Evolutionary conservation across 1,139 yeast genomes (phyloP).

Genomic region (Diutina rugosa): DNA sequence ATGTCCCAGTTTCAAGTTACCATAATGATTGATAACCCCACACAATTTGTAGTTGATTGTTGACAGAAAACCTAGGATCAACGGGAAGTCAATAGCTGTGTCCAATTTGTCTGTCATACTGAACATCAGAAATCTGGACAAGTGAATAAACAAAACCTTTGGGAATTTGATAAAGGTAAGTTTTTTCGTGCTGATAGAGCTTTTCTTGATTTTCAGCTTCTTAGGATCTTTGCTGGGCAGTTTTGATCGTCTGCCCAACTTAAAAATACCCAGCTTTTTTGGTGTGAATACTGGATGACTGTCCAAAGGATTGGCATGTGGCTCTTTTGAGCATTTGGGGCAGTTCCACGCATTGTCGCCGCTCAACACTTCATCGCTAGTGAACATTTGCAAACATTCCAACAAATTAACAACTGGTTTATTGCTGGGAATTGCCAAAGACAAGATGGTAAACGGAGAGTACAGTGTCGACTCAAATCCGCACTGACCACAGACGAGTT

Average conservation of each 20-base stretch:
- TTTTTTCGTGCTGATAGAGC: slow-evolving; percentile 32
- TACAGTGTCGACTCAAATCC: slow-evolving; percentile 44
- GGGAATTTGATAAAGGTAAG: slow-evolving; percentile 55
- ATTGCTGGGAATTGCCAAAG: slow-evolving; percentile 47
- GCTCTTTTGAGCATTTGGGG: slow-evolving; percentile 42
- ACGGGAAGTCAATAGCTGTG: slow-evolving; percentile 41
- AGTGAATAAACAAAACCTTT: slow-evolving; percentile 47
- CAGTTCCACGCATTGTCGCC: slow-evolving; percentile 77
- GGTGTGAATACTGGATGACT: slow-evolving; percentile 15
- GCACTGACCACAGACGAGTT: slow-evolving; percentile 51
- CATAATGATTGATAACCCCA: slow-evolving; percentile 60
- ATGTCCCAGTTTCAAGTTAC: slow-evolving; percentile 62
- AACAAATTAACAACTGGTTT: slow-evolving; percentile 28
- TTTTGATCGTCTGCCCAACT: slow-evolving; percentile 21
- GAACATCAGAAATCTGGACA: slow-evolving; percentile 44
- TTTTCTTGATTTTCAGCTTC: slow-evolving; percentile 4
- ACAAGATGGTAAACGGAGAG: slow-evolving; percentile 50
- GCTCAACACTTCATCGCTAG: slow-evolving; percentile 52
- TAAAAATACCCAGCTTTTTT: slow-evolving; percentile 15
- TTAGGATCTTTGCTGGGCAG: slow-evolving; percentile 12
- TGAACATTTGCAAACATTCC: slow-evolving; percentile 55
- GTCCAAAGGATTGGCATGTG: slow-evolving; percentile 9
- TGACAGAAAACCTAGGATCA: slow-evolving; percentile 21
- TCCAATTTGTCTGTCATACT: slow-evolving; percentile 44
- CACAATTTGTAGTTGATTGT: slow-evolving; percentile 33